A percentile compares a stretch with the other conserved stretches of the same genome.
These are phyloP conservation scores for Vigna reflexopilosa DNA, from an alignment of 306 rosid genomes.

Conservation along the genomic window DNA sequence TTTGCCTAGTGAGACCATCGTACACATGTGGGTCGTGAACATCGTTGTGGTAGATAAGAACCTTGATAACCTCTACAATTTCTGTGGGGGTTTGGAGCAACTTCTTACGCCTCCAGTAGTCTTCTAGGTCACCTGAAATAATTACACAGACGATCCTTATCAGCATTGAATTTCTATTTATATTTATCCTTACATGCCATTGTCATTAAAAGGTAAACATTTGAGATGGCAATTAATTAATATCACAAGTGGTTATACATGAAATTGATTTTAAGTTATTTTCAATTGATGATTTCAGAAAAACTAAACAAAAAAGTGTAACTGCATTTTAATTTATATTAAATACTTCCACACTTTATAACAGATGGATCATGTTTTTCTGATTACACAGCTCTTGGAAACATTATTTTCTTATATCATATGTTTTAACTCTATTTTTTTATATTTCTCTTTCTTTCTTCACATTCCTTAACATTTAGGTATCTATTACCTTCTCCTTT, in stretches of 20 bases:
- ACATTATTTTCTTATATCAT: background rate
- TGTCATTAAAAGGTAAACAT: background rate
- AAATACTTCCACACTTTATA: background rate
- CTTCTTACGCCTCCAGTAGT: slow-evolving; percentile 45
- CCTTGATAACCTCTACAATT: slow-evolving; percentile 55
- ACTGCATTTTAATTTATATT: background rate
- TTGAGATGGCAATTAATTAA: background rate
- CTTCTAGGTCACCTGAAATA: slow-evolving; percentile 44
- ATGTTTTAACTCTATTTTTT: too few relatives aligned
- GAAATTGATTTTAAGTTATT: background rate
- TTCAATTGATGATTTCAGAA: background rate
- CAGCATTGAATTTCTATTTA: background rate
- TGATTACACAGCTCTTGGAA: background rate
- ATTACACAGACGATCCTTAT: background rate
- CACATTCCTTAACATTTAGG: background rate
- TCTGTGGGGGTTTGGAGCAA: slow-evolving; percentile 55
- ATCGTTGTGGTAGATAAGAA: slow-evolving; percentile 48
- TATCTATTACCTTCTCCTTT: background rate
- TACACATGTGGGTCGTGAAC: slow-evolving; percentile 43
- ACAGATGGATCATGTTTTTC: background rate
- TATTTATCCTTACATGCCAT: background rate
- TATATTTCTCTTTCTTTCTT: background rate
- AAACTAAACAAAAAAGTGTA: background rate
- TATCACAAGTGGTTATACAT: background rate
- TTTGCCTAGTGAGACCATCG: slow-evolving; percentile 42